A percentile compares a stretch with the other conserved stretches of the same genome.
These are phyloP conservation scores for Botryotinia globosa DNA, from an alignment of 2,329 filamentous ascomycete species.

Conservation along the genomic window DNA sequence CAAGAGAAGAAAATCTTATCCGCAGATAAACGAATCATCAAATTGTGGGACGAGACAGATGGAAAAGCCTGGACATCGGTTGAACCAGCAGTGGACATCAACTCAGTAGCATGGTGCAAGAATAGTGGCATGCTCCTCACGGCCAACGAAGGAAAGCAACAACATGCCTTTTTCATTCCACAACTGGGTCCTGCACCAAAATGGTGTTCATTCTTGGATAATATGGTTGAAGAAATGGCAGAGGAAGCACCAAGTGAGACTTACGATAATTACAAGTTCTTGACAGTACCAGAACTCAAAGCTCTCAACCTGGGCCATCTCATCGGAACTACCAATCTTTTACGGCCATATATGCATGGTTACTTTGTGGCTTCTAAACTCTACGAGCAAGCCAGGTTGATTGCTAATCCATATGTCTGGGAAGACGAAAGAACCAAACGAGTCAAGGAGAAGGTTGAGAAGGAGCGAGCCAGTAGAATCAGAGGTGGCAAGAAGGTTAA, in stretches of 20 bases:
- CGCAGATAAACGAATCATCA: slow-evolving; percentile 93
- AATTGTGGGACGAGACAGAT: slow-evolving; percentile 83
- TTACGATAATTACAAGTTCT: slow-evolving; percentile 99
- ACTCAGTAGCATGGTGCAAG: slow-evolving; percentile 89
- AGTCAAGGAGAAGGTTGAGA: slow-evolving; percentile 92
- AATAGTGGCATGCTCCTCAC: slow-evolving; percentile 94
- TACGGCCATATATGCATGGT: slow-evolving; percentile 97
- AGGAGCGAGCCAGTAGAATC: slow-evolving; percentile 92
- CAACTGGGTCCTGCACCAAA: slow-evolving; percentile 88
- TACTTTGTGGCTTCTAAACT: slow-evolving; percentile 95
- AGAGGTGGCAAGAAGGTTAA: slow-evolving; percentile 96
- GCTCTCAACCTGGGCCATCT: slow-evolving; percentile 84
- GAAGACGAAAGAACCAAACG: slow-evolving; percentile 89
- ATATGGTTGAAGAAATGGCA: slow-evolving; percentile 97
- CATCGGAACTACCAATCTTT: slow-evolving; percentile 81
- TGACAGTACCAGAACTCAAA: slow-evolving; percentile 82
- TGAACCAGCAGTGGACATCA: slow-evolving; percentile 91
- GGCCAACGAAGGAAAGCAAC: slow-evolving; percentile 92
- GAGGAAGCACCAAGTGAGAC: slow-evolving; percentile 75
- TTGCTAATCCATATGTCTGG: slow-evolving; percentile 90
- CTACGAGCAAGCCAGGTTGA: slow-evolving; percentile 91
- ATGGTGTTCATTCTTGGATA: slow-evolving; percentile 97
- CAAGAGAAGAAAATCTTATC: slow-evolving; percentile 86
- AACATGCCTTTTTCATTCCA: slow-evolving; percentile 93
- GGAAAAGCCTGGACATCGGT: slow-evolving; percentile 93